phyloP scores from a whole-genome alignment of 176 grass and related monocot genomes.

The Carex parvula region DNA sequence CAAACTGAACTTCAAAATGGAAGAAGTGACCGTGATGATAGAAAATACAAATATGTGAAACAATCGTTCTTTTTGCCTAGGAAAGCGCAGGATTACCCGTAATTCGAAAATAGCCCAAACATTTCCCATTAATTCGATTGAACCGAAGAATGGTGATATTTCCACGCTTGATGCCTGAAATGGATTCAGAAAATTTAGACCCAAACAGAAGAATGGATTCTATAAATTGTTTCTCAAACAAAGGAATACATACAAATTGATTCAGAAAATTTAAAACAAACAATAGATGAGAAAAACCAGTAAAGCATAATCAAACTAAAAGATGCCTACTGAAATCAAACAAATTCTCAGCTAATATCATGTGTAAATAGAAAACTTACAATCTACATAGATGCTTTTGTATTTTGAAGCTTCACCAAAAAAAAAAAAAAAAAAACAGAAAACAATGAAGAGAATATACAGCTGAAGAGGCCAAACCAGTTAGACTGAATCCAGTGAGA shows the following conservation, averaged over 20 bases:
- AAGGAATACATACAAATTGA: not conserved
- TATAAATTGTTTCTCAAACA: not conserved
- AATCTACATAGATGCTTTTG: not conserved
- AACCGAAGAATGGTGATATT: not conserved
- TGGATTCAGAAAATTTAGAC: too few relatives aligned
- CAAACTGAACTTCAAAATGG: not conserved
- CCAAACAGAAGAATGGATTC: too few relatives aligned
- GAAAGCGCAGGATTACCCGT: not conserved
- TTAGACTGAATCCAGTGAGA: constrained; percentile 5
- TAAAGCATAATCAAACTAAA: not conserved
- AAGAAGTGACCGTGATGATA: not conserved
- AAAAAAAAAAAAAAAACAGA: not conserved
- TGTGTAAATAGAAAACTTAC: not conserved
- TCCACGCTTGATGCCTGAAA: not conserved
- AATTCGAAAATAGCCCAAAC: constrained; percentile 4
- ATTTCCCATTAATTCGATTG: constrained; percentile 4
- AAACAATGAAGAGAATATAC: not conserved
- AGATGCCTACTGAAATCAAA: not conserved
- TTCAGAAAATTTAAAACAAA: not conserved
- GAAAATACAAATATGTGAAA: not conserved
- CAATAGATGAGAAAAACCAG: not conserved
- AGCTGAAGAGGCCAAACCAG: not conserved
- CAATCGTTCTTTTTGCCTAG: not conserved
- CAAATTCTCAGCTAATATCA: not conserved
- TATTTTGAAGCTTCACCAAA: not conserved